phyloP scores from a whole-genome alignment of 192 early-diverging fungal species.

The Coemansia umbellata region DNA sequence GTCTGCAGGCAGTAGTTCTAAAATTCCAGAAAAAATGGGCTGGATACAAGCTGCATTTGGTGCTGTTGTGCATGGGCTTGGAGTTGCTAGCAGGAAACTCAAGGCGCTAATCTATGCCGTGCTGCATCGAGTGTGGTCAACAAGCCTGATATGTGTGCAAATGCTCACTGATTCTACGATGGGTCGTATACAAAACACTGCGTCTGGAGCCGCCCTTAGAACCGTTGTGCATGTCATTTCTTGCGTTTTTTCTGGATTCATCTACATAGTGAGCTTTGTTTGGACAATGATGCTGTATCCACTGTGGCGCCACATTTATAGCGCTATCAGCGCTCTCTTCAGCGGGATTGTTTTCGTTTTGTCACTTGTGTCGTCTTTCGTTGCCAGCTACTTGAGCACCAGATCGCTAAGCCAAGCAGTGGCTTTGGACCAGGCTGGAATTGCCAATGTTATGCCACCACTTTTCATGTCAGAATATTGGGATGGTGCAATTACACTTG shows the following conservation, averaged over 20 bases:
- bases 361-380: conserved; percentile 1
- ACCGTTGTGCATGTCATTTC: neutral
- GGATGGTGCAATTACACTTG: conserved; percentile 9
- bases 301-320: neutral
- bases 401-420: neutral
- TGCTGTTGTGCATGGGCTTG: neutral
- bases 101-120: neutral
- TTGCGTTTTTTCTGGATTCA: neutral
- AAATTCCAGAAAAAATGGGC: no score
- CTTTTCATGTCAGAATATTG: conserved; percentile 37
- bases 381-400: neutral
- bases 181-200: neutral
- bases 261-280: neutral
- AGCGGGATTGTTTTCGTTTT: neutral
- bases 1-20: neutral
- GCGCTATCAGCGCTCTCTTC: neutral
- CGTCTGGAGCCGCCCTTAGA: neutral
- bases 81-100: neutral
- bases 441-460: conserved; percentile 15
- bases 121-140: conserved; percentile 2
- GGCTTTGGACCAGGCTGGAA: conserved; percentile 3
- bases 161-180: neutral
- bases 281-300: neutral
- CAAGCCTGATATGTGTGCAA: neutral
- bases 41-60: neutral